phyloP scores from a whole-genome alignment of 306 rosid species.

The Arachis hypogaea region DNA sequence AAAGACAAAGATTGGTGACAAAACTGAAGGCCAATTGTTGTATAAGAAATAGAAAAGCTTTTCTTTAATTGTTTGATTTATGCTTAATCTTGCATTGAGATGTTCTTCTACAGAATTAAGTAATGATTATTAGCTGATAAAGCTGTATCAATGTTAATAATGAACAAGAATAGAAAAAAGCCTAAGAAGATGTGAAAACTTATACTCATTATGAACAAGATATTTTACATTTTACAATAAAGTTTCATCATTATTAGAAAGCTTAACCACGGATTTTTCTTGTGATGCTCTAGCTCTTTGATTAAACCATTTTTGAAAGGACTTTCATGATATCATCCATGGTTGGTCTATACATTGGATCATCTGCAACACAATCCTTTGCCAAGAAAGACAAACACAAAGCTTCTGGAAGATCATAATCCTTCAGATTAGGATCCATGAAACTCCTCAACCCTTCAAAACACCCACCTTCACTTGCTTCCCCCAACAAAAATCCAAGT shows the following conservation, averaged over 20 bases:
- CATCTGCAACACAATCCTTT: constrained; percentile 71
- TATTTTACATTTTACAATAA: constrained; percentile 2
- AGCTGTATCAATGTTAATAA: neutral
- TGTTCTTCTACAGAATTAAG: neutral
- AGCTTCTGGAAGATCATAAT: constrained; percentile 64
- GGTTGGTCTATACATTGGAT: constrained; percentile 61
- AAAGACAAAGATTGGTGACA: constrained; percentile 14
- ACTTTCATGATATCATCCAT: constrained; percentile 75
- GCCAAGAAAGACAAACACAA: constrained; percentile 62
- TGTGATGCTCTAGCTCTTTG: neutral
- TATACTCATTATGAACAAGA: neutral
- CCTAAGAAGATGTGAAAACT: neutral
- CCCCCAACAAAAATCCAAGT: constrained; percentile 57
- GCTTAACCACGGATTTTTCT: neutral
- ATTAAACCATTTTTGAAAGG: constrained; percentile 56
- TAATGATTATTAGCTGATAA: neutral
- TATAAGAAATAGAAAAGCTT: too few relatives aligned
- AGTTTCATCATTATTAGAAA: constrained; percentile 21
- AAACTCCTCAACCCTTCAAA: constrained; percentile 67
- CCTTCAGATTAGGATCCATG: constrained; percentile 64
- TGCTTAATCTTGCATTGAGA: neutral
- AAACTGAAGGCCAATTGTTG: neutral
- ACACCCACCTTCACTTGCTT: constrained; percentile 55
- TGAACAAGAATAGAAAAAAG: neutral
- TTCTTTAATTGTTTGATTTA: neutral